Conservation (phyloP, 148 eudicot genomes). For the Silene conica region DNA sequence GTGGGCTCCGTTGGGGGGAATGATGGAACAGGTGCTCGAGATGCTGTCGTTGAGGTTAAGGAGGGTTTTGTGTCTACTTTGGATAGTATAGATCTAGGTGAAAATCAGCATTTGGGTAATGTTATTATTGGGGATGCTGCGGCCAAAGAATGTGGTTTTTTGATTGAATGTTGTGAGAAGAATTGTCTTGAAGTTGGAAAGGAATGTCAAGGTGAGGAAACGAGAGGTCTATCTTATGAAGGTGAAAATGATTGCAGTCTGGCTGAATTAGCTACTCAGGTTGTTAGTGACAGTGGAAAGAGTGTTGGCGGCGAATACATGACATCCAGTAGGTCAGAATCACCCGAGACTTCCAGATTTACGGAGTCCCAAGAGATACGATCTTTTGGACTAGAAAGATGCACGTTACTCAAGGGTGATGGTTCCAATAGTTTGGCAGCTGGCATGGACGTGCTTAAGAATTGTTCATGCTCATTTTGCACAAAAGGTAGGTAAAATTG, state of each 20-base stretch:
- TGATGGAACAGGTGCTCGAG: constrained; percentile 15
- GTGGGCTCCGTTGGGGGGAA: constrained; percentile 24
- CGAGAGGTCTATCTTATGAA: constrained; percentile 17
- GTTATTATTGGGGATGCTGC: constrained; percentile 14
- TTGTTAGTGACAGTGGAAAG: constrained; percentile 23
- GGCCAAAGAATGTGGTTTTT: constrained; percentile 23
- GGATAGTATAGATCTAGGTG: constrained; percentile 18
- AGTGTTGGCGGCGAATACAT: constrained; percentile 30
- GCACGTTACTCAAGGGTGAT: constrained; percentile 37
- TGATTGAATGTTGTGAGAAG: constrained; percentile 16
- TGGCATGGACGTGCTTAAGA: constrained; percentile 37
- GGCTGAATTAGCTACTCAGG: constrained; percentile 24
- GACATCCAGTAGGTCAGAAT: constrained; percentile 29
- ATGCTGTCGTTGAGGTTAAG: constrained; percentile 18
- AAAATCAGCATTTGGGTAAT: constrained; percentile 12
- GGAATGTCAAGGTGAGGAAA: constrained; percentile 27
- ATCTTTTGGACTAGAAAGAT: constrained; percentile 45
- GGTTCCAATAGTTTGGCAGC: constrained; percentile 30
- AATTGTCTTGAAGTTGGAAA: constrained; percentile 22
- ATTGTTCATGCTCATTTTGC: constrained; percentile 81
- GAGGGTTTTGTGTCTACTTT: constrained; percentile 19
- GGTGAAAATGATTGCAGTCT: constrained; percentile 22
- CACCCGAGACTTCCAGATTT: constrained; percentile 33
- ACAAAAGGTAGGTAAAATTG: constrained; percentile 45
- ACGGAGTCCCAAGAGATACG: constrained; percentile 37